Conservation (phyloP, 352 stramenopile species). For the Hyaloperonospora brassicae region DNA sequence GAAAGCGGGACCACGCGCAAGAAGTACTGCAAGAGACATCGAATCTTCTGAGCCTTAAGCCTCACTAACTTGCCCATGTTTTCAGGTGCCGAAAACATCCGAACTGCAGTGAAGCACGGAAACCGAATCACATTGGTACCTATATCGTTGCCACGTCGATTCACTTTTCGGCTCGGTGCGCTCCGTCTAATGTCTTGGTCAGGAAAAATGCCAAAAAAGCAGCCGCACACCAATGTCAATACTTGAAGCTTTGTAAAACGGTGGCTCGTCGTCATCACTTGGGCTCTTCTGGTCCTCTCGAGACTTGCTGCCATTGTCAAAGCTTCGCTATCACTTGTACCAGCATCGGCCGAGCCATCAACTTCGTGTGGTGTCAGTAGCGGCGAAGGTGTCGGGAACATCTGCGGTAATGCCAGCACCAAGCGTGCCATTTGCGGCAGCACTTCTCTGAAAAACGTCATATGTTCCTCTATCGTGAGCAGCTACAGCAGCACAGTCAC, state of each 20-base stretch:
- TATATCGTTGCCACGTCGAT: slow-evolving; percentile 2
- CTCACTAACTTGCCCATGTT: slow-evolving; percentile 18
- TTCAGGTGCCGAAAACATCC: slow-evolving; percentile 29
- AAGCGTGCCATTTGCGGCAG: not conserved
- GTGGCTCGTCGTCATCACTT: not conserved
- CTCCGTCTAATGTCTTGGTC: slow-evolving; percentile 27
- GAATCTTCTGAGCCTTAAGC: slow-evolving; percentile 61
- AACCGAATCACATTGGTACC: slow-evolving; percentile 30
- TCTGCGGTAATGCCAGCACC: not conserved
- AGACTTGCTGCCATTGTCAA: not conserved
- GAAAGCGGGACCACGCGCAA: slow-evolving; percentile 37
- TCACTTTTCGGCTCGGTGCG: slow-evolving; percentile 5
- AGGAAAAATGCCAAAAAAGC: slow-evolving; percentile 61
- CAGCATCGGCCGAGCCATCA: not conserved
- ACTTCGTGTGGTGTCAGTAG: not conserved
- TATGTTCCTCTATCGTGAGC: slow-evolving; percentile 23
- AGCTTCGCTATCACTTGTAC: not conserved
- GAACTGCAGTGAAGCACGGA: slow-evolving; percentile 41
- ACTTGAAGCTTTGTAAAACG: slow-evolving; percentile 1
- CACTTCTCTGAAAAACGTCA: not conserved
- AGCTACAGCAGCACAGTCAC: slow-evolving; percentile 20
- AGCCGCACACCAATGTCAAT: slow-evolving; percentile 21
- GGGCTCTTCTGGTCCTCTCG: not conserved
- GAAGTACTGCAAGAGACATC: slow-evolving; percentile 68
- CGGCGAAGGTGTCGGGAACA: not conserved